These are phyloP conservation scores for Pulveroboletus frians DNA, from an alignment of 768 basidiomycete species.

Conservation along the genomic window DNA sequence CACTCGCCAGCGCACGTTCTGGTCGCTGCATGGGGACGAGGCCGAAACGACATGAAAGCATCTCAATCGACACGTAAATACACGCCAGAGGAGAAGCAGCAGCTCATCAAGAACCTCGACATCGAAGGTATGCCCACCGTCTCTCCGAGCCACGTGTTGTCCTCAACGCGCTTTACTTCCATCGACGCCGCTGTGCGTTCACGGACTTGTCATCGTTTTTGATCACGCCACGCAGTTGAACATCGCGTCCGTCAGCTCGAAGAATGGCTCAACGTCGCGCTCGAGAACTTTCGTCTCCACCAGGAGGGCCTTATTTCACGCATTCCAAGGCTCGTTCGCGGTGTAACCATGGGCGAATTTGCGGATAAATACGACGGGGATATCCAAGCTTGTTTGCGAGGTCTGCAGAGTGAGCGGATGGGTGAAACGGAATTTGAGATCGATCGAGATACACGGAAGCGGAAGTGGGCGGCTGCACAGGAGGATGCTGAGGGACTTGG, in stretches of 20 bases:
- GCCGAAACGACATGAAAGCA: constrained; percentile 16
- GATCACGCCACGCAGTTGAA: constrained; percentile 43
- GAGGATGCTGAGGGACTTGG: constrained; percentile 48
- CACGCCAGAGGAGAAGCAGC: constrained; percentile 66
- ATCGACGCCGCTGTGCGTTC: too few species aligned
- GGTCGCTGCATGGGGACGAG: not conserved
- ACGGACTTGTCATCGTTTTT: not conserved
- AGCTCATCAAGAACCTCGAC: constrained; percentile 71
- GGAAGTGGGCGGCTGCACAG: constrained; percentile 67
- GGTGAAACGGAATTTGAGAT: constrained; percentile 51
- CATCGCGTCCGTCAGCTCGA: constrained; percentile 72
- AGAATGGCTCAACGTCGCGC: constrained; percentile 66
- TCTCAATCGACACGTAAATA: constrained; percentile 32
- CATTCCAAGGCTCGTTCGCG: constrained; percentile 69
- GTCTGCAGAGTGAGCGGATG: constrained; percentile 60
- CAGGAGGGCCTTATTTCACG: constrained; percentile 70
- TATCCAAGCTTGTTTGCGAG: constrained; percentile 64
- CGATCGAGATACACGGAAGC: constrained; percentile 63
- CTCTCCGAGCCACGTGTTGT: not conserved
- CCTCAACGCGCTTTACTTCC: not conserved
- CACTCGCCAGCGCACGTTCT: not conserved
- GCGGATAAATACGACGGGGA: constrained; percentile 74
- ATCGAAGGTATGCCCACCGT: constrained; percentile 56
- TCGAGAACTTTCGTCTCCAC: constrained; percentile 69
- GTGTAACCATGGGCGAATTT: constrained; percentile 72